Percentiles rank a stretch among this genome's conserved stretches.
phyloP scores from a whole-genome alignment of 2,329 filamentous ascomycete species.

The Trichoderma sp. region DNA sequence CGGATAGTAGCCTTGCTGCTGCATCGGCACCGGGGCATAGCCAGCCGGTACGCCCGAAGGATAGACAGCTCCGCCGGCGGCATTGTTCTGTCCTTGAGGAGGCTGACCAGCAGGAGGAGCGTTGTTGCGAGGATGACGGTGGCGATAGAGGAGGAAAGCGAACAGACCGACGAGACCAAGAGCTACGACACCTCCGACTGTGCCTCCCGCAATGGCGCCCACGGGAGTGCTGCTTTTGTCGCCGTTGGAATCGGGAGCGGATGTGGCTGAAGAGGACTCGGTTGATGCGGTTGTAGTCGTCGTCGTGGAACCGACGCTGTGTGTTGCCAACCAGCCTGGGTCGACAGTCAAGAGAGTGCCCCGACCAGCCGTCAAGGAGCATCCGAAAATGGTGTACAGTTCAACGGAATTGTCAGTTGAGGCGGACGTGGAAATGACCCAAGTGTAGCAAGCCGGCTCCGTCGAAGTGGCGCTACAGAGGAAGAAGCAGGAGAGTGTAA shows the following conservation, averaged over 20 bases:
- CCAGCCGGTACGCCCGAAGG: slow-evolving; percentile 35
- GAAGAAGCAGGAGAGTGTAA: slow-evolving; percentile 31
- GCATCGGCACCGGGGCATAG: slow-evolving; percentile 33
- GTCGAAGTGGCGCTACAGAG: slow-evolving; percentile 17
- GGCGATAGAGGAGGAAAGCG: slow-evolving; percentile 47
- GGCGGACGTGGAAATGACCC: slow-evolving; percentile 35
- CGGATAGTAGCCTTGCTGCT: slow-evolving; percentile 37
- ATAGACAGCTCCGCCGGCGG: slow-evolving; percentile 3
- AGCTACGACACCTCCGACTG: slow-evolving; percentile 50
- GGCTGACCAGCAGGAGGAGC: slow-evolving; percentile 25
- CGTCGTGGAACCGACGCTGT: slow-evolving; percentile 26
- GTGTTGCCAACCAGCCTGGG: slow-evolving; percentile 34
- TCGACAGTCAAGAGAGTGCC: slow-evolving; percentile 40
- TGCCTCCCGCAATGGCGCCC: slow-evolving; percentile 52
- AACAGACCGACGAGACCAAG: slow-evolving; percentile 47
- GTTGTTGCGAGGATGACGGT: slow-evolving; percentile 14
- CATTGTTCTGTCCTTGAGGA: not conserved
- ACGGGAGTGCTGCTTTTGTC: slow-evolving; percentile 42
- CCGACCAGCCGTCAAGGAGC: slow-evolving; percentile 34
- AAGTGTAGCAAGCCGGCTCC: slow-evolving; percentile 38
- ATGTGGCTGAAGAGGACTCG: slow-evolving; percentile 7
- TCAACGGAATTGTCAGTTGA: slow-evolving; percentile 17
- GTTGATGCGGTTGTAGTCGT: not conserved
- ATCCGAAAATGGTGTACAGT: slow-evolving; percentile 38
- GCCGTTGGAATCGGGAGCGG: slow-evolving; percentile 30